Conservation (phyloP, 495 filamentous ascomycete species). For the Aspergillus cavernicola region DNA sequence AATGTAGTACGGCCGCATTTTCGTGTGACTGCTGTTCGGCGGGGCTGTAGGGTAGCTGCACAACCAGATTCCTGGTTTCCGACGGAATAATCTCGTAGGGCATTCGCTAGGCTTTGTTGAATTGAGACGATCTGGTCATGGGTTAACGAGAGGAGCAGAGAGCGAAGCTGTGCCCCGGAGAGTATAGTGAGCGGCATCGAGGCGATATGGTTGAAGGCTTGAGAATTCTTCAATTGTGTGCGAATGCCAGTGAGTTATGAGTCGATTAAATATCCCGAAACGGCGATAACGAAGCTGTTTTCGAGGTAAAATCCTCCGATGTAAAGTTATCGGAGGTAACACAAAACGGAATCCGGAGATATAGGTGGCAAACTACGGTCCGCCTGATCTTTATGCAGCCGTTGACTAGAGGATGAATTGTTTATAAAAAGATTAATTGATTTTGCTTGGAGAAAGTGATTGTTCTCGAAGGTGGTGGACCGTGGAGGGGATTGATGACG, state of each 20-base stretch:
- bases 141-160: constrained; percentile 67
- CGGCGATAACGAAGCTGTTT: not conserved
- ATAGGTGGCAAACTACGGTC: constrained; percentile 5
- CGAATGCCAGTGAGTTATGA: too few species aligned
- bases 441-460: not conserved
- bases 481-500: not conserved
- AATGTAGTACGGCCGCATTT: constrained; percentile 75
- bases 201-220: not conserved
- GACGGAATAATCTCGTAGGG: constrained; percentile 80
- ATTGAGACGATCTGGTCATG: constrained; percentile 64
- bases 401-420: too few species aligned
- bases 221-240: too few species aligned
- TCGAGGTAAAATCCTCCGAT: not conserved
- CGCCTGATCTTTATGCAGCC: too few species aligned
- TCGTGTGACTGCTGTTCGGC: constrained; percentile 64
- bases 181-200: constrained; percentile 76
- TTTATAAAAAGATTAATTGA: too few species aligned
- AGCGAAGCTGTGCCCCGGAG: constrained; percentile 63
- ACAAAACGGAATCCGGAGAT: not conserved
- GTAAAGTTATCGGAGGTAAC: not conserved
- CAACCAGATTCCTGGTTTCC: constrained; percentile 57
- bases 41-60: constrained; percentile 67
- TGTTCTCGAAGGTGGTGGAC: not conserved
- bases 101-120: constrained; percentile 61
- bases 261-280: not conserved